Evolutionary conservation across 1,284 basidiomycete species (phyloP).

Genomic region (Trichosporon inkin): DNA sequence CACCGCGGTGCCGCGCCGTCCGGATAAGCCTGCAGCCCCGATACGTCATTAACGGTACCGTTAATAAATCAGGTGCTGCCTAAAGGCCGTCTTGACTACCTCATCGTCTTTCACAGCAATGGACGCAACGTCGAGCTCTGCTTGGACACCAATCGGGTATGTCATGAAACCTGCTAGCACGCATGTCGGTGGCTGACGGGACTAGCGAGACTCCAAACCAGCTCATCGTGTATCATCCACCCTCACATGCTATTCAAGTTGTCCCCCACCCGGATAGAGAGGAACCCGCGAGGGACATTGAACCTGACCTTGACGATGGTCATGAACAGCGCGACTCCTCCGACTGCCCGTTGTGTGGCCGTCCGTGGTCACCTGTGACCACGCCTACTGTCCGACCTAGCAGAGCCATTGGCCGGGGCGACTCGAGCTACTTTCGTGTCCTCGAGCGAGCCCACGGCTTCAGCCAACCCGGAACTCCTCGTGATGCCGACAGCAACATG

Average conservation of each 20-base stretch:
- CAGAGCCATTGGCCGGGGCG: not conserved
- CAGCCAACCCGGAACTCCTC: conserved; percentile 39
- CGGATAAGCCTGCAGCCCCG: too few species aligned
- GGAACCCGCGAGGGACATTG: not conserved
- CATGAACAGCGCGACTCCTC: not conserved
- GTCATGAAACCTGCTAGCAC: not conserved
- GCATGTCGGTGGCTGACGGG: not conserved
- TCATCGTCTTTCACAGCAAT: too few species aligned
- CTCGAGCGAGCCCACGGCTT: conserved; percentile 44
- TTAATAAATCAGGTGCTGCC: too few species aligned
- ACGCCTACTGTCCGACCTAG: not conserved
- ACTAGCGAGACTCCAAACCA: conserved; percentile 63
- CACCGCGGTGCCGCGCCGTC: too few species aligned
- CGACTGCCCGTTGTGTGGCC: conserved; percentile 39
- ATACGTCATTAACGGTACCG: too few species aligned
- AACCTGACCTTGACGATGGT: not conserved
- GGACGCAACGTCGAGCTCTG: not conserved
- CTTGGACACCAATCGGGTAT: conserved; percentile 34
- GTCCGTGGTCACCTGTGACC: conserved; percentile 15
- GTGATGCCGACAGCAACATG: not conserved
- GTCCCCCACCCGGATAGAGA: conserved; percentile 18
- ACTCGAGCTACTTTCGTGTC: conserved; percentile 39
- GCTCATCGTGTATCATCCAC: conserved; percentile 81
- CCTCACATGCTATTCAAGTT: conserved; percentile 75
- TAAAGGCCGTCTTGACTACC: too few species aligned